Evolutionary conservation across 2,329 filamentous ascomycete species (phyloP), one percentile per base, ranked within the genome.

Genomic region (Neonectria magnoliae): DNA sequence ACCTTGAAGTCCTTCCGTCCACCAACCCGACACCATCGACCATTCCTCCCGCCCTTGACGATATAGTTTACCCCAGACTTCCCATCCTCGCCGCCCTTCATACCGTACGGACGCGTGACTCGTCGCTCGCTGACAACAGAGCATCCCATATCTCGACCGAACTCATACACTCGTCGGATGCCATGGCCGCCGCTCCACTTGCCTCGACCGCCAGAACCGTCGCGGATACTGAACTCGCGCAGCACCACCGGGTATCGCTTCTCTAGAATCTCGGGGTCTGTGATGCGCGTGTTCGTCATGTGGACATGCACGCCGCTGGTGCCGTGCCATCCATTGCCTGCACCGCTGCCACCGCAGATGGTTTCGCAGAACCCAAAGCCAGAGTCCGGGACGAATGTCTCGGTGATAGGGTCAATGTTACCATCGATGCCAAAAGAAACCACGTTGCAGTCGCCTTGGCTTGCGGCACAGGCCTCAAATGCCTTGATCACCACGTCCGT

Each of bases 321-420:
- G 33, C 93, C 93, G 62, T 91, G 83, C 91, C 92, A 94, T 7
- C 84, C 83, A 0, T 89, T 85, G 0, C 92, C 92, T 0, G 93
- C 93, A 25, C 92, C 93, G 38, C 85, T 88, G 0, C 93, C 93
- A 33, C 93, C 93, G 0, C 91, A 90, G 66, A 96, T 94, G 3
- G 93, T 95, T 78, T 95, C 93, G 76, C 95, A 94, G 81, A 96
- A 96, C 10, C 93, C 93, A 75, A 96, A 96, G 0, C 93, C 93
- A 20, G 75, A 62, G 14, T 65, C 64, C 4, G 72, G 88, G 90
- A 47, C 36, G 9, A 68, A 33, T 2, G 57, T 1, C 2, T 57
- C 57, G 3, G 66, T 68, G 2, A n/a, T 8, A 4, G 55, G 42
- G 13, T 60, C 31, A 6, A 48, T 41, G 16, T 91, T 90, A 38